Evolutionary conservation across 805 yeast species (phyloP).

Genomic region (Schwanniomyces yamadae): DNA sequence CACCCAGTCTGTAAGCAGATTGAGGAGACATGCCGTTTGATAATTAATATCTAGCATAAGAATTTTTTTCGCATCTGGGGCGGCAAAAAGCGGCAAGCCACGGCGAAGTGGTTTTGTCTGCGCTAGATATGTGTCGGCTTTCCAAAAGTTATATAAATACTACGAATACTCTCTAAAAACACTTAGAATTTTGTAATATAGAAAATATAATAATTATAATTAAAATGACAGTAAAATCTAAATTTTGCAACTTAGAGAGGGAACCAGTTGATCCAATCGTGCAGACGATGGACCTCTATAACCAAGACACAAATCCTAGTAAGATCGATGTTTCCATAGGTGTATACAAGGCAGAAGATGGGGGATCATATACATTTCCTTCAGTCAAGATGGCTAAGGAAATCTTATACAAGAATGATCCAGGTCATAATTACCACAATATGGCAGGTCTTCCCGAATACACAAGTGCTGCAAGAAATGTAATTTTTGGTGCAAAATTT

Average conservation of each 20-base stretch:
- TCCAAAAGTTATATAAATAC: no score
- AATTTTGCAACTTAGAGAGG: conserved; percentile 15
- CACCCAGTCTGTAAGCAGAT: neutral
- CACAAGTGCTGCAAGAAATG: conserved; percentile 29
- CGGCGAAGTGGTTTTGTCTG: neutral
- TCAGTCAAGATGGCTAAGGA: conserved; percentile 37
- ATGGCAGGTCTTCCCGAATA: conserved; percentile 43
- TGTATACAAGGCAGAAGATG: conserved; percentile 43
- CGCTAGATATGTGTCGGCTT: no score
- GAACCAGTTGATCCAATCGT: conserved; percentile 31
- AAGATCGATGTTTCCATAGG: conserved; percentile 46
- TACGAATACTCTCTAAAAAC: no score
- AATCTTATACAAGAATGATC: conserved; percentile 30
- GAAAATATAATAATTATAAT: neutral
- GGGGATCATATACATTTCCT: conserved; percentile 37
- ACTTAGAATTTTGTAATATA: neutral
- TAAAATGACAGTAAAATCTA: conserved; percentile 18
- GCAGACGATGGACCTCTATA: conserved; percentile 17
- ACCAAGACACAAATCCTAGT: conserved; percentile 25
- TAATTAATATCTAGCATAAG: no score
- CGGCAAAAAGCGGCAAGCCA: neutral
- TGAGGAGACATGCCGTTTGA: neutral
- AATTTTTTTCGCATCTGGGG: no score
- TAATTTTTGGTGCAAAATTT: conserved; percentile 33
- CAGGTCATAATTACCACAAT: conserved; percentile 45